Percentiles rank a stretch among this genome's conserved stretches.
Conservation (phyloP, 495 filamentous ascomycete genomes). For the Neurospora intermedia region DNA sequence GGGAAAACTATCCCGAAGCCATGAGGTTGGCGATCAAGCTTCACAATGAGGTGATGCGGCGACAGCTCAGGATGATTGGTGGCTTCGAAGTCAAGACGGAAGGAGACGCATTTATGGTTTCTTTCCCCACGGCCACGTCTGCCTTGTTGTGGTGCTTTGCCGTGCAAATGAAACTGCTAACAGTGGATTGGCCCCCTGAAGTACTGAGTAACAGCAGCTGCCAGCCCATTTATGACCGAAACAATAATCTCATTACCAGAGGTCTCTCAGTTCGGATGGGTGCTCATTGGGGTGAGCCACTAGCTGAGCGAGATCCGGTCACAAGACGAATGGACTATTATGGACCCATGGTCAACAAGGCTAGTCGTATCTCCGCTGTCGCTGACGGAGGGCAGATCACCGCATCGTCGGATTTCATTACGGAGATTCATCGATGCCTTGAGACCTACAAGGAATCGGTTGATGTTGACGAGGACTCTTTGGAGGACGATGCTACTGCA, state of each 20-base stretch:
- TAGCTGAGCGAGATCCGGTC: constrained; percentile 90
- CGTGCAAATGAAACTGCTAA: constrained; percentile 76
- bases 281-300: constrained; percentile 86
- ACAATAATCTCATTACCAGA: constrained; percentile 81
- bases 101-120: constrained; percentile 99
- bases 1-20: constrained; percentile 87
- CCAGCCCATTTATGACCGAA: constrained; percentile 67
- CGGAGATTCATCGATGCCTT: constrained; percentile 83
- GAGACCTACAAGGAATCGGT: constrained; percentile 71
- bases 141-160: constrained; percentile 93
- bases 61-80: constrained; percentile 85
- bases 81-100: constrained; percentile 99
- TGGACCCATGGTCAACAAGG: constrained; percentile 97
- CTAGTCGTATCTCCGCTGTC: constrained; percentile 80
- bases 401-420: constrained; percentile 92
- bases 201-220: constrained; percentile 80
- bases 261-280: constrained; percentile 96
- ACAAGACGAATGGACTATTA: constrained; percentile 99
- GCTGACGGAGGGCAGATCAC: constrained; percentile 98
- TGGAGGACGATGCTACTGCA: constrained; percentile 59
- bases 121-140: constrained; percentile 88
- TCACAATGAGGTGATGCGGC: constrained; percentile 90
- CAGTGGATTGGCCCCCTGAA: constrained; percentile 87
- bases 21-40: constrained; percentile 94
- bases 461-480: constrained; percentile 54